Evolutionary conservation across 2,329 filamentous ascomycete genomes (phyloP), one percentile per base, ranked within the genome.

Genomic region (Claviceps citrina): DNA sequence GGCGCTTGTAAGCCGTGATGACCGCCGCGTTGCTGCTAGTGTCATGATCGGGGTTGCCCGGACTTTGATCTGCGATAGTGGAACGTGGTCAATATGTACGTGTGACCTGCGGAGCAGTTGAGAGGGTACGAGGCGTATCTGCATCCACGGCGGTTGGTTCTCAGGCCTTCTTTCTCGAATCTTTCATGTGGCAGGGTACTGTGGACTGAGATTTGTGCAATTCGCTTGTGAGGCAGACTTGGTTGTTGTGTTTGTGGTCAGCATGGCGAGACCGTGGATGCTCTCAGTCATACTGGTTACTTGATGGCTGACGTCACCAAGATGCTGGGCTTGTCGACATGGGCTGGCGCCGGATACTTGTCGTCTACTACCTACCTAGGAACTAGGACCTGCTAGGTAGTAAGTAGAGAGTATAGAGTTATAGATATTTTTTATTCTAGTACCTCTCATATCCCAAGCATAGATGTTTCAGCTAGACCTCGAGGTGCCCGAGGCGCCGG

Each of bases 1-100:
- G n/a, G 48, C 54, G 44, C 55, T 60, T 20, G n/a, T n/a, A n/a
- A 71, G 55, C 30, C 67, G 63, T 9, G 64, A 58, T 3, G 62
- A 65, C 18, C 59, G 55, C 30, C 62, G 56, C 36, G 56, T 59
- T 13, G 49, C 50, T 25, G 61, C 57, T 16, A 16, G 13, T 18
- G 25, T 56, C 15, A 34, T 13, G 9, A 7, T 27, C 16, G 13
- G 31, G 28, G 31, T 34, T 39, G 30, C 37, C 41, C 27, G n/a
- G 4, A 20, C 31, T 4, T 39, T 6, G 27, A 6, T 18, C 13
- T 18, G 12, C 5, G 8, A 13, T 19, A 10, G 3, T 7, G 20
- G 34, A 7, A 13, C 13, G 19, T 31, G 20, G 13, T 10, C 15
- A 31, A 24, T 16, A 32, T 9, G n/a, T 22, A 32, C 7, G n/a